These are phyloP conservation scores for Candida silvicultrix DNA, from an alignment of 805 yeast species.

Conservation along the genomic window DNA sequence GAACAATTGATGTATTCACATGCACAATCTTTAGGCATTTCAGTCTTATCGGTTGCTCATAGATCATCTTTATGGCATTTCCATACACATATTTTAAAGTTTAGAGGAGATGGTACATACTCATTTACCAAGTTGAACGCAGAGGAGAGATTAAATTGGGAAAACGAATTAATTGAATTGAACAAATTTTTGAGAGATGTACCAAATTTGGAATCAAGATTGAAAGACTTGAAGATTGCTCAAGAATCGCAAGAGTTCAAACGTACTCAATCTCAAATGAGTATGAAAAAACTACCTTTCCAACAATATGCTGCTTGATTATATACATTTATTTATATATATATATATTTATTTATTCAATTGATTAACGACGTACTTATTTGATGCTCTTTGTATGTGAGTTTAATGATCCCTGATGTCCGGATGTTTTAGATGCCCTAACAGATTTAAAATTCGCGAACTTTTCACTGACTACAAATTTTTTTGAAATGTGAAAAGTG, in stretches of 20 bases:
- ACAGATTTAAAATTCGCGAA: no score
- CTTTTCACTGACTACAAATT: no score
- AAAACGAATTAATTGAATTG: conserved; percentile 67
- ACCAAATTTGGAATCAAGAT: conserved; percentile 58
- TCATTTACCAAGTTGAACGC: conserved; percentile 63
- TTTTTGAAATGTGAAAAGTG: no score
- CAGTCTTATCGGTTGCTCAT: conserved; percentile 87
- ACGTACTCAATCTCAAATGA: conserved; percentile 23
- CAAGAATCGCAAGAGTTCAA: conserved; percentile 28
- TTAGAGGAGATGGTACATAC: conserved; percentile 79
- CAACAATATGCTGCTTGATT: background rate
- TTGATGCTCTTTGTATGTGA: no score
- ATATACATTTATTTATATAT: background rate
- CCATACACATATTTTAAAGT: conserved; percentile 75
- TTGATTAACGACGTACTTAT: background rate
- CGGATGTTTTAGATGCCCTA: no score
- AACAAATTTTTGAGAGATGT: conserved; percentile 69
- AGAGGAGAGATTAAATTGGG: conserved; percentile 61
- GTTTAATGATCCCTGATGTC: no score
- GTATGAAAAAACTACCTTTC: background rate
- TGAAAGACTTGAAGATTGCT: conserved; percentile 55
- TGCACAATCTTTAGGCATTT: conserved; percentile 74
- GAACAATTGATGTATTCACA: conserved; percentile 84
- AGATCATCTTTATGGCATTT: conserved; percentile 90
- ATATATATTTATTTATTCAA: background rate